phyloP scores from a whole-genome alignment of 2,329 filamentous ascomycete species.

The Neonectria coccinea region DNA sequence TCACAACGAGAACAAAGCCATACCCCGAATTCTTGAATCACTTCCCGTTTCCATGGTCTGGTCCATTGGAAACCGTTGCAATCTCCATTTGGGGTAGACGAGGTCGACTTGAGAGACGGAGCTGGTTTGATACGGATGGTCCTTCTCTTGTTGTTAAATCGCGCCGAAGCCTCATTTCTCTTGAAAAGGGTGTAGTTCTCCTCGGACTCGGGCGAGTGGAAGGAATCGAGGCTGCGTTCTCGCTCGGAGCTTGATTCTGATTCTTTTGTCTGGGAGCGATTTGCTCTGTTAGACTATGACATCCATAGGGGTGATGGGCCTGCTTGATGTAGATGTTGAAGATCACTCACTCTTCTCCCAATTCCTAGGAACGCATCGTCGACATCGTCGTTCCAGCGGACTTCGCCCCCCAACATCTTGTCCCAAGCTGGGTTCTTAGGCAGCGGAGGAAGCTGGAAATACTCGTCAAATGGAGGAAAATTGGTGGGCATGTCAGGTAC shows the following conservation, averaged over 20 bases:
- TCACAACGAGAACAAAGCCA: conserved; percentile 39
- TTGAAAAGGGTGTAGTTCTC: not conserved
- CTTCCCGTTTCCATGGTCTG: conserved; percentile 27
- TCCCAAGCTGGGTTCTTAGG: not conserved
- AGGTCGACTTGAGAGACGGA: not conserved
- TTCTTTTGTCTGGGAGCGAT: not conserved
- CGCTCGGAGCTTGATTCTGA: not conserved
- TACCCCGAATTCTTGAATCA: conserved; percentile 20
- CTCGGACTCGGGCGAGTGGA: not conserved
- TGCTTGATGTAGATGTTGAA: not conserved
- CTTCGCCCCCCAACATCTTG: not conserved
- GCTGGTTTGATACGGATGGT: not conserved
- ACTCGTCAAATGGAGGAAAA: not conserved
- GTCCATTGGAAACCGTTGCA: conserved; percentile 8
- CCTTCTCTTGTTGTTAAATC: not conserved
- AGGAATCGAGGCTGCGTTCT: not conserved
- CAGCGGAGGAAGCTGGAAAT: not conserved
- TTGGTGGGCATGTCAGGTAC: conserved; percentile 1
- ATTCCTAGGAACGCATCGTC: not conserved
- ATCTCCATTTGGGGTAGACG: not conserved
- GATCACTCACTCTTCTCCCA: not conserved
- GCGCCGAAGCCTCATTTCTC: too few species aligned
- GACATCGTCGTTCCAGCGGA: not conserved
- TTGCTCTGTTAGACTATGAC: not conserved
- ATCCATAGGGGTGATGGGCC: not conserved